phyloP scores from a whole-genome alignment of 2,329 filamentous ascomycete species.

The Plenodomus lindquistii region DNA sequence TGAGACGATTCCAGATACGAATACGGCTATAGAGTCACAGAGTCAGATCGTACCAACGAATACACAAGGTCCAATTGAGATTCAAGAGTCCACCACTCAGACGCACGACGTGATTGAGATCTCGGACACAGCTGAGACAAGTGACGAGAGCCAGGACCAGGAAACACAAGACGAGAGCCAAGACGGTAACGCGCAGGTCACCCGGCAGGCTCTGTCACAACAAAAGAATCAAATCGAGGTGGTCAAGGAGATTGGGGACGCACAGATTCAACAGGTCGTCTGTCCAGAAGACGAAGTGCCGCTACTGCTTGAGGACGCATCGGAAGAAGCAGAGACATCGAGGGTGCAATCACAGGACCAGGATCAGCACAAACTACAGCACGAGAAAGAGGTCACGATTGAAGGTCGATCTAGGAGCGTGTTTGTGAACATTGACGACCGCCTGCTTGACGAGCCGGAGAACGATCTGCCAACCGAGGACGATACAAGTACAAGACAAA shows the following conservation, averaged over 20 bases:
- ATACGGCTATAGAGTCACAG: conserved; percentile 16
- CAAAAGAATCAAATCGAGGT: not conserved
- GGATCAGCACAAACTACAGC: not conserved
- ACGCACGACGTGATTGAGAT: conserved; percentile 6
- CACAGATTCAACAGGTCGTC: too few relatives aligned
- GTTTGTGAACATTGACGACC: too few relatives aligned
- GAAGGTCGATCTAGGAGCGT: too few relatives aligned
- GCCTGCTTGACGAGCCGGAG: not conserved
- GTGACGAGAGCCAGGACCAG: conserved; percentile 3
- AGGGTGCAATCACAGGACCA: not conserved
- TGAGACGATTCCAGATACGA: conserved; percentile 30
- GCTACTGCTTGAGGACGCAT: too few relatives aligned
- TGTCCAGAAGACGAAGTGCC: too few relatives aligned
- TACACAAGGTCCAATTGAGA: not conserved
- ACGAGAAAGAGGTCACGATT: too few relatives aligned
- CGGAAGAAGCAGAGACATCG: too few relatives aligned
- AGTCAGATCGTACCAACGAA: conserved; percentile 5
- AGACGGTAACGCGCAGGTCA: not conserved
- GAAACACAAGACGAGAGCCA: not conserved
- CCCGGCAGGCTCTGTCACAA: not conserved
- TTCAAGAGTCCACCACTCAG: not conserved
- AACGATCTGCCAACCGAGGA: not conserved
- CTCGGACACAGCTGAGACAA: conserved; percentile 10
- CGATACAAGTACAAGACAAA: not conserved
- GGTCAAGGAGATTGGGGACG: too few relatives aligned